These are phyloP conservation scores for Geranium brycei DNA, from an alignment of 345 rosid species.

Conservation along the genomic window DNA sequence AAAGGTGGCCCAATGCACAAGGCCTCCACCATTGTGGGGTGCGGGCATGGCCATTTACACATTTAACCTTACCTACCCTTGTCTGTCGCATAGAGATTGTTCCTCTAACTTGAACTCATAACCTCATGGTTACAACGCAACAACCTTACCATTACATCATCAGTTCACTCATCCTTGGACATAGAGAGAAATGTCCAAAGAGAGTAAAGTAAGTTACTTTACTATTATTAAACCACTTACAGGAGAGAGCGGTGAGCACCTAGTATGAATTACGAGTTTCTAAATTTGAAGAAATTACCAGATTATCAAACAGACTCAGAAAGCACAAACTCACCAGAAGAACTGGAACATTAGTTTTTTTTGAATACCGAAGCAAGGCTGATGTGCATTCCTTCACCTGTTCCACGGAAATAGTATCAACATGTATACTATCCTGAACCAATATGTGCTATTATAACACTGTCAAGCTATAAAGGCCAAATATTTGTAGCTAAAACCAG, in stretches of 20 bases:
- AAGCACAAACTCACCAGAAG: constrained; percentile 53
- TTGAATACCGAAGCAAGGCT: constrained; percentile 77
- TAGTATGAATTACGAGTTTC: background rate
- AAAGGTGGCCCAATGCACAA: too few species aligned
- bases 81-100: too few species aligned
- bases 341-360: constrained; percentile 68
- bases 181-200: too few species aligned
- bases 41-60: too few species aligned
- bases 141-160: too few species aligned
- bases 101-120: too few species aligned
- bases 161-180: too few species aligned
- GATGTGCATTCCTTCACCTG: constrained; percentile 92
- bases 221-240: too few species aligned
- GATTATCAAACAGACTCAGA: background rate
- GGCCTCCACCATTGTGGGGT: too few species aligned
- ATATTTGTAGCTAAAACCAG: background rate
- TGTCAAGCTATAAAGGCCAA: background rate
- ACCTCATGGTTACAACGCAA: too few species aligned
- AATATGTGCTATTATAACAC: background rate
- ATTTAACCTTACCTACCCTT: too few species aligned
- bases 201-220: too few species aligned
- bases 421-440: background rate
- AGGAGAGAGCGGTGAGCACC: background rate
- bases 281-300: background rate
- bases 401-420: constrained; percentile 6